These are phyloP conservation scores for Rhododendron simsii DNA, from an alignment of 148 eudicot genomes.

Conservation along the genomic window DNA sequence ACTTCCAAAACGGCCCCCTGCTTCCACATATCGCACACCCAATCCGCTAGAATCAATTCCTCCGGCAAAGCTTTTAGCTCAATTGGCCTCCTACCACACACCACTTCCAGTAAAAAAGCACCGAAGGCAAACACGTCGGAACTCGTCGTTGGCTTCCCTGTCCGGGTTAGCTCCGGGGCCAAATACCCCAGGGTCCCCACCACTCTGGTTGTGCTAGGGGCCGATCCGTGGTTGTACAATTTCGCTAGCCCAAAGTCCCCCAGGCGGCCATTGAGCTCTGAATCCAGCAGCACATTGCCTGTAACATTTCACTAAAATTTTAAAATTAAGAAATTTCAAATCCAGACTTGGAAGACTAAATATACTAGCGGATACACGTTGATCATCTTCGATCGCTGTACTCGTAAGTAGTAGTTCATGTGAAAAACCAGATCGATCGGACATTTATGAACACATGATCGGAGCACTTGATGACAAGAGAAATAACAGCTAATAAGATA, in stretches of 20 bases:
- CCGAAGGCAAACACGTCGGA: constrained; percentile 56
- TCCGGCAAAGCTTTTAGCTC: constrained; percentile 25
- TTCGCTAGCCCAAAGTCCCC: constrained; percentile 66
- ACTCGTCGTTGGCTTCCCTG: constrained; percentile 43
- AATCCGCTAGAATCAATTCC: constrained; percentile 30
- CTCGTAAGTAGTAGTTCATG: too few species aligned
- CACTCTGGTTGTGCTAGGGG: constrained; percentile 43
- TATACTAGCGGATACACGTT: too few species aligned
- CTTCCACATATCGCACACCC: constrained; percentile 23
- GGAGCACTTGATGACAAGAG: too few species aligned
- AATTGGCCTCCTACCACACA: constrained; percentile 44
- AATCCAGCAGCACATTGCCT: constrained; percentile 15
- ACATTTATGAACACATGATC: too few species aligned
- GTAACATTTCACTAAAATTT: constrained; percentile 16
- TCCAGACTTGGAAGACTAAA: not conserved
- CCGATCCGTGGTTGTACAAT: constrained; percentile 45
- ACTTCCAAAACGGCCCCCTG: constrained; percentile 15
- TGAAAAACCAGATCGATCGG: too few species aligned
- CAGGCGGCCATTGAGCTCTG: constrained; percentile 38
- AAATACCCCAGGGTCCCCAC: constrained; percentile 64
- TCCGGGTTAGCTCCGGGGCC: constrained; percentile 48
- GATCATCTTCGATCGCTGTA: too few species aligned
- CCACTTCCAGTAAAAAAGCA: constrained; percentile 36
- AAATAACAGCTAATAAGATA: too few species aligned
- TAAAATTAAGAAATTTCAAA: not conserved